Conservation (phyloP, 768 basidiomycete genomes). For the Rhizopogon rudus region DNA sequence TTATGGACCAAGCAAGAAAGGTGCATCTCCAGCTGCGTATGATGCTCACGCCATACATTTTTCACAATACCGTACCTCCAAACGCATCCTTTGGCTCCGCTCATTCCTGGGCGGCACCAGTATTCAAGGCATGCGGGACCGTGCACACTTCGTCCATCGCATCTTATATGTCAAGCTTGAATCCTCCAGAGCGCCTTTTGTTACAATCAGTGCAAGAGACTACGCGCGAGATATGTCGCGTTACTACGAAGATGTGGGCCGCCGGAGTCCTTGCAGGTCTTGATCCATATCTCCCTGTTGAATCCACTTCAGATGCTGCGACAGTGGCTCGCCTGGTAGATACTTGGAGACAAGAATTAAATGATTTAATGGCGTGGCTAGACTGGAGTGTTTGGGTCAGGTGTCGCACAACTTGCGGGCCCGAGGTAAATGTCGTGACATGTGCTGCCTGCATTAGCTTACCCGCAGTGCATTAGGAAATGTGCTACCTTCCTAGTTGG, state of each 20-base stretch:
- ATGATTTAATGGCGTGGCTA: constrained; percentile 42
- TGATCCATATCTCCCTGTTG: background rate
- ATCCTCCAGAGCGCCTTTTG: constrained; percentile 9
- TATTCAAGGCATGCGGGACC: constrained; percentile 9
- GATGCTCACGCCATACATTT: constrained; percentile 12
- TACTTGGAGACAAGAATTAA: constrained; percentile 31
- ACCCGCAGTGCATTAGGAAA: background rate
- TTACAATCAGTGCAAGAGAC: constrained; percentile 11
- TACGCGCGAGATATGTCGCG: constrained; percentile 14
- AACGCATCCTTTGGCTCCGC: background rate
- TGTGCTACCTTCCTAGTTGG: constrained; percentile 7
- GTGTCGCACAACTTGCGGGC: constrained; percentile 40
- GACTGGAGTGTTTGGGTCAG: constrained; percentile 50
- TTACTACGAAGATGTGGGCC: constrained; percentile 16
- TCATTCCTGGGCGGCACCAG: constrained; percentile 7
- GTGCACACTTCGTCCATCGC: constrained; percentile 6
- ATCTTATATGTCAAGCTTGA: constrained; percentile 3
- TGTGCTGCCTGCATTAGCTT: too few species aligned
- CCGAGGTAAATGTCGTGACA: constrained; percentile 28
- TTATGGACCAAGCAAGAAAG: constrained; percentile 5
- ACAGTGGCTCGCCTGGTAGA: constrained; percentile 8
- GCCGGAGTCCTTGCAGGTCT: constrained; percentile 11
- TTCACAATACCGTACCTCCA: background rate
- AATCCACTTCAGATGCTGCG: background rate
- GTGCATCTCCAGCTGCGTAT: constrained; percentile 15